These are phyloP conservation scores for Sporothrix euskadiensis DNA, from an alignment of 2,329 filamentous ascomycete genomes.

Conservation along the genomic window DNA sequence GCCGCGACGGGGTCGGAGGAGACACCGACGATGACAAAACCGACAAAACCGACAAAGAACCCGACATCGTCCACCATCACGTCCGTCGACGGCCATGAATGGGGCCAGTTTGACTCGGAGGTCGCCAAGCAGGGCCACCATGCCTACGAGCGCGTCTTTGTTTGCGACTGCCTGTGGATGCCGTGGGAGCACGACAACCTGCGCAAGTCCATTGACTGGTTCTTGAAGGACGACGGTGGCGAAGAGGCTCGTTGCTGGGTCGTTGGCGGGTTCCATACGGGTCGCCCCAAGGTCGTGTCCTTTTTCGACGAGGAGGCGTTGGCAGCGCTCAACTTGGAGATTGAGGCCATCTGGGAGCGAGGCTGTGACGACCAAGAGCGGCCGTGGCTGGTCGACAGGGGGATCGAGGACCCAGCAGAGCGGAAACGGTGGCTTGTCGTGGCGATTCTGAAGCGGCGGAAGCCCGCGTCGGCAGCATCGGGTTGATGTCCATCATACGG, in stretches of 20 bases:
- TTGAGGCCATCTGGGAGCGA: slow-evolving; percentile 68
- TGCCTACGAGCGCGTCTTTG: slow-evolving; percentile 63
- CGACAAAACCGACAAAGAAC: neutral
- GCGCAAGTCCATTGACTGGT: slow-evolving; percentile 61
- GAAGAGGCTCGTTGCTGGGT: slow-evolving; percentile 52
- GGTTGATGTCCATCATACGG: neutral
- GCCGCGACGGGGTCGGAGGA: neutral
- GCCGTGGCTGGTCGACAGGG: slow-evolving; percentile 61
- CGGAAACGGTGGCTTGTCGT: slow-evolving; percentile 72
- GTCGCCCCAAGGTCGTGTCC: slow-evolving; percentile 61
- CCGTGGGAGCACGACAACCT: slow-evolving; percentile 69
- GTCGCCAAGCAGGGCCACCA: slow-evolving; percentile 36
- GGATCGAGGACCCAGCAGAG: slow-evolving; percentile 60
- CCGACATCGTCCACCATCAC: slow-evolving; percentile 35
- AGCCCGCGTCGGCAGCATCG: neutral
- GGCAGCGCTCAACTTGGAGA: slow-evolving; percentile 52
- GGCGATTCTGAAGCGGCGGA: slow-evolving; percentile 45
- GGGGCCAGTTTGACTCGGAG: slow-evolving; percentile 54
- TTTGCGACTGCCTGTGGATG: slow-evolving; percentile 76
- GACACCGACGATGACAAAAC: neutral
- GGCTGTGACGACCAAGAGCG: slow-evolving; percentile 65
- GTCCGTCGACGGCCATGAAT: slow-evolving; percentile 60
- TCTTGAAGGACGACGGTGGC: slow-evolving; percentile 46
- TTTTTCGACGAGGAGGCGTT: slow-evolving; percentile 61
- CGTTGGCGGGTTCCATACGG: slow-evolving; percentile 73